Base-by-base conservation (phyloP, 768 basidiomycete genomes). In the Russula virescens region DNA sequence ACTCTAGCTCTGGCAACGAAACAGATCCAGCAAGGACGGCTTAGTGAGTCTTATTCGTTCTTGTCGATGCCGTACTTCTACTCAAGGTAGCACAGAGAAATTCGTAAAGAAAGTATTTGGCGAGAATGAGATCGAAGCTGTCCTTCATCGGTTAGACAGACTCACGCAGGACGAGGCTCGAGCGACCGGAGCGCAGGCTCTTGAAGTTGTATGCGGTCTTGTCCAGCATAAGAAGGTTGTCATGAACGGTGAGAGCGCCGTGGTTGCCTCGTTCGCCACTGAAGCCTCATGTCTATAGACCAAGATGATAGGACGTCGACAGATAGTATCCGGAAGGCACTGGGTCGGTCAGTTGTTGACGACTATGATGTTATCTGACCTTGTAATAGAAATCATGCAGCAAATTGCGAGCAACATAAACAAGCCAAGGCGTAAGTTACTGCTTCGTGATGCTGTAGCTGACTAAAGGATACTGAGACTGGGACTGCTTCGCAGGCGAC, bases 131-230 rank as follows among this genome's bases (percentile, higher is more conserved):
- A 54, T 61, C 4, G 35, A 55, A 10, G 46, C 25, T 0, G n/a
- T 21, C 1, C 25, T 55, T 14, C 13, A 31, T 35, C 54, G 53
- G 35, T 23, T 61, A 1, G 38, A 49, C 21, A 47, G 38, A 19
- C 60, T 55, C 26, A 55, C 54, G 4, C 26, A 42, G 16, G 54
- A 61, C 7, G 60, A 61, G 21, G 40, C 23, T 21, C 53, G 38
- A 21, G 26, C 38, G 8, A 49, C 40, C 10, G 47, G 19, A 1
- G 54, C 60, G 0, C 53, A 61, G 28, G 55, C 47, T 1, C 40
- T 55, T 5, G 60, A 61, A 11, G 46, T 47, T 10, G 46, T 61
- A 6, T 26, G 42, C 16, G 46, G 38, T 11, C 60, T 61, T 23
- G 25, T 49, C 21, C 52, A 28, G 19, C 34, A 60, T 9, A 46